Base-by-base conservation (phyloP, 805 yeast genomes). In the Yamadazyma endophytica region DNA sequence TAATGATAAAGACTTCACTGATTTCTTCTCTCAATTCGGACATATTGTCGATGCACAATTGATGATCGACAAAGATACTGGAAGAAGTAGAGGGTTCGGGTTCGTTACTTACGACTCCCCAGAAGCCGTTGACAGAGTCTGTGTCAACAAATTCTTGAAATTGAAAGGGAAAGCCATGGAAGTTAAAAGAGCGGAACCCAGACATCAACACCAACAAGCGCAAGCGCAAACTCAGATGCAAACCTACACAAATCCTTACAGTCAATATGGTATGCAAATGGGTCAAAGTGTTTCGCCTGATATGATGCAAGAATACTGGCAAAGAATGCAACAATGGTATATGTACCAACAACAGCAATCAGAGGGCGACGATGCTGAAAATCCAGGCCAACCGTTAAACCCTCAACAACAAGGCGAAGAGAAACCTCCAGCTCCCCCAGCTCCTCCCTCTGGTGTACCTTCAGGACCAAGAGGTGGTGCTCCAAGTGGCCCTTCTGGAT, bases 41-140 rank as follows among this genome's bases (percentile, higher is more conserved):
- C 77, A 78, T 24, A 89, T 90, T 36, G 83, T 90, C 47, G 97
- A 92, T 60, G 95, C 96, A 30, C 97, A 89, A 62, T 74, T 90
- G 45, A 90, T 90, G 98, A 75, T 90, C 46, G 97, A 90, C 59
- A 92, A 90, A 61, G 97, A 89, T 56, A 85, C 97, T 4, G 97
- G 97, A 37, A 77, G 95, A 52, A 87, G 96, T 2, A 77, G 97
- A 64, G 98, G 98, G 16, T 90, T 88, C 58, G 98, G 98, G 1
- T 90, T 90, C 58, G 88, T 90, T 42, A 90, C 98, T 9, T 90
- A 83, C 61, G 97, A 90, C 52, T 77, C 94, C 13, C 94, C 95
- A 14, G 89, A 82, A 27, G 96, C 96, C 11, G 96, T 90, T 26
- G 97, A 89, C 49, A 72, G 79, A 45, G 95, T 86, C 33, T 79